Conservation (phyloP, 192 early-diverging fungal genomes). For the Globomyces pollinis-pini region DNA sequence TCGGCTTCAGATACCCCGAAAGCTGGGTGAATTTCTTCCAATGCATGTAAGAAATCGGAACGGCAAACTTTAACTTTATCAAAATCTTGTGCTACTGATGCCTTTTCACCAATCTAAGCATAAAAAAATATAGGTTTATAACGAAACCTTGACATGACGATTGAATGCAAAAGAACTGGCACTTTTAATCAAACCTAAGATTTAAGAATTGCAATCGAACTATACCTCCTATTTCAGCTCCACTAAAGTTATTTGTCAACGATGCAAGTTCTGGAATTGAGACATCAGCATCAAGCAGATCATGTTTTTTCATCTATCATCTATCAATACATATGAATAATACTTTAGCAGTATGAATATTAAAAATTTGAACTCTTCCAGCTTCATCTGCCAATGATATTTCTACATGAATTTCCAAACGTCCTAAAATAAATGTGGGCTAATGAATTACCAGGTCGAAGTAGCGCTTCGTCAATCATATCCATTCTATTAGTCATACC, state of each 20-base stretch:
- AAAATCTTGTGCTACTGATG: conserved; percentile 73
- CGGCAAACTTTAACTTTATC: conserved; percentile 80
- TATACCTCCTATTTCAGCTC: conserved; percentile 94
- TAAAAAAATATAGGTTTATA: conserved; percentile 15
- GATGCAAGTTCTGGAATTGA: conserved; percentile 73
- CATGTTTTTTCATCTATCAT: conserved; percentile 62
- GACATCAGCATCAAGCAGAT: conserved; percentile 75
- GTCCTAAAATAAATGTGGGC: too few species aligned
- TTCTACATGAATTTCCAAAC: conserved; percentile 96
- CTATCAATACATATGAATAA: background rate
- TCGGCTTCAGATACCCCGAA: conserved; percentile 93
- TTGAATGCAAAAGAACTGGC: conserved; percentile 95
- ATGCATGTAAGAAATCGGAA: conserved; percentile 79
- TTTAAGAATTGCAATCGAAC: background rate
- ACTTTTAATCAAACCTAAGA: conserved; percentile 68
- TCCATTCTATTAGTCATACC: conserved; percentile 99
- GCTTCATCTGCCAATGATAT: conserved; percentile 87
- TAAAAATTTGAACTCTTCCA: conserved; percentile 89
- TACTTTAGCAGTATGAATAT: conserved; percentile 83
- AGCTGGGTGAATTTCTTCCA: conserved; percentile 87
- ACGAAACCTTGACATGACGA: conserved; percentile 93
- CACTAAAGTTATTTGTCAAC: conserved; percentile 92
- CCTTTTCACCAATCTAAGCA: conserved; percentile 73
- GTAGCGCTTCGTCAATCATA: conserved; percentile 95
- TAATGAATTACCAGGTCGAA: conserved; percentile 90